Base-by-base conservation (phyloP, 257 asterid species). In the Galeopsis tetrahit region DNA sequence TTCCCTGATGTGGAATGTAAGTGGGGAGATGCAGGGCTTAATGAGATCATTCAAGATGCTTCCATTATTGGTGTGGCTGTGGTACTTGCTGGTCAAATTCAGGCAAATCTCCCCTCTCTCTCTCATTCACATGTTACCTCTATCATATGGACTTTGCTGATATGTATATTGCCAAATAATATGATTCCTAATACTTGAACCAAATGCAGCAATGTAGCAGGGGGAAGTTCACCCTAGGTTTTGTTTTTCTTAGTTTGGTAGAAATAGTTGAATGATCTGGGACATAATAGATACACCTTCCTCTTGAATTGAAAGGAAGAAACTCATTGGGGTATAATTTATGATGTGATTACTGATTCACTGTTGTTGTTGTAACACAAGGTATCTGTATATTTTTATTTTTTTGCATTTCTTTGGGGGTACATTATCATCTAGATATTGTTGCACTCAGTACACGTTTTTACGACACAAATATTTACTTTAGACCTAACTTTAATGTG, bases 21-120 rank as follows among this genome's bases (percentile, higher is more conserved):
- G 77, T 94, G 97, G 97, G 97, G 96, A n/a, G 96, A 88, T 64
- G 84, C 70, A 6, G 99, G 99, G 35, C 89, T 94, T 31, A 82
- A 82, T 63, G 95, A 89, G 78, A 94, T 94, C 67, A 82, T 91
- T 82, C 81, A 70, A 46, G 97, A 91, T 78, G 66, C 81, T 85
- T 84, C 93, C 62, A 84, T 94, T 56, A 66, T 78, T 66, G 97
- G 93, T 51, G 97, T 89, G 66, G 87, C 92, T 13, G 96, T 94
- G 10, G 99, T 88, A 55, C 96, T 94, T 73, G 96, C 99, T 40
- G 99, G 95, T 4, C 99, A 88, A 72, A 56, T 72, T 75, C 97
- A 91, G 97, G 98, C 83, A 82, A 73, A 61, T 73, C 38, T 53
- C 44, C 69, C 33, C 21, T 79, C 58, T 64, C 33, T 68, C 14